Conservation (phyloP, 768 basidiomycete genomes). For the Hericium erinaceus region DNA sequence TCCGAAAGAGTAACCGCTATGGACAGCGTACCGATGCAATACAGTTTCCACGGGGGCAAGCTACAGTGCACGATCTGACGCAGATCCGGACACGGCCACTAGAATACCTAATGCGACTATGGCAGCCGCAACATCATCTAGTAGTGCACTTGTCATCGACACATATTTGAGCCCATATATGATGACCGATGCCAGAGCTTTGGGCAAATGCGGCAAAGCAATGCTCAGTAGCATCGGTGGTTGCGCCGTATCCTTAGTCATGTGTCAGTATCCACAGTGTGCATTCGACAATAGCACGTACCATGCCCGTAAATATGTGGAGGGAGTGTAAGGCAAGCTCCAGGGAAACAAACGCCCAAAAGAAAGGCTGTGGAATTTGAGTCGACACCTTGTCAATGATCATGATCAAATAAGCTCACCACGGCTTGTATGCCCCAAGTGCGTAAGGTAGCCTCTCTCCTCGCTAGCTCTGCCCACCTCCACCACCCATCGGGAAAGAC, state of each 20-base stretch:
- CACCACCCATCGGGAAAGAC: constrained; percentile 30
- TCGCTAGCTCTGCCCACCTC: constrained; percentile 57
- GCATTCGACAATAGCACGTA: constrained; percentile 18
- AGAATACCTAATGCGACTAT: constrained; percentile 67
- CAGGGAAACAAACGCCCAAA: constrained; percentile 72
- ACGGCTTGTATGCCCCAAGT: constrained; percentile 45
- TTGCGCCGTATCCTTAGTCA: constrained; percentile 42
- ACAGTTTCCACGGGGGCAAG: too few species aligned
- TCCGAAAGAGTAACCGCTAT: too few species aligned
- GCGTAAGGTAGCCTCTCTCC: constrained; percentile 24
- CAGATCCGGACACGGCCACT: constrained; percentile 18
- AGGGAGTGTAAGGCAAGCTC: constrained; percentile 64
- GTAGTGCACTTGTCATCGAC: constrained; percentile 53
- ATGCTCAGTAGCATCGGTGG: constrained; percentile 52
- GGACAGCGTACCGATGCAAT: too few species aligned
- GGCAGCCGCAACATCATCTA: constrained; percentile 64
- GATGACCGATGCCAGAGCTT: constrained; percentile 53
- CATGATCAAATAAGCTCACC: constrained; percentile 30
- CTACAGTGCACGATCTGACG: too few species aligned
- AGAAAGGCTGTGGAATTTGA: constrained; percentile 49
- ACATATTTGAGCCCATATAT: constrained; percentile 57
- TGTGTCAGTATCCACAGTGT: background rate
- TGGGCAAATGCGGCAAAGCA: constrained; percentile 56
- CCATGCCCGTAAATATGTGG: constrained; percentile 61
- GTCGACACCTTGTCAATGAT: background rate